A percentile compares a stretch with the other conserved stretches of the same genome.
Evolutionary conservation across 2,329 filamentous ascomycete genomes (phyloP).

Genomic region (Ceratocystis destructans): DNA sequence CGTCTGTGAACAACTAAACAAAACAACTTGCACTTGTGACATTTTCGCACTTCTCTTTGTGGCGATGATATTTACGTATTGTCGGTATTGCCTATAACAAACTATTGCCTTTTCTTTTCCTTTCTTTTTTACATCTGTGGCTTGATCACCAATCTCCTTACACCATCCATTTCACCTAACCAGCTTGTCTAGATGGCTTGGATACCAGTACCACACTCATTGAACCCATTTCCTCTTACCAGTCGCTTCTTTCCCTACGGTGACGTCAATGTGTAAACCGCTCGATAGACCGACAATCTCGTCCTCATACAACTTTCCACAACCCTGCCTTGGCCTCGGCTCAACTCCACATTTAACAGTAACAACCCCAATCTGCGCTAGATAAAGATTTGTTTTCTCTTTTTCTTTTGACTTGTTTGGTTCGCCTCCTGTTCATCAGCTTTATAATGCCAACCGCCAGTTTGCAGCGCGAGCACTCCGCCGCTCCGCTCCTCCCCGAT

Average conservation of each 20-base stretch:
- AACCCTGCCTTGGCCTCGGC: not conserved
- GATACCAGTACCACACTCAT: constrained; percentile 2
- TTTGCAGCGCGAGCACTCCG: constrained; percentile 10
- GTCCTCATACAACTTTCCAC: not conserved
- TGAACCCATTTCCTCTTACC: not conserved
- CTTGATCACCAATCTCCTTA: not conserved
- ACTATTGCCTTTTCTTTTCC: not conserved
- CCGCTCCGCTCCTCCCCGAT: constrained; percentile 14
- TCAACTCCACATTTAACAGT: not conserved
- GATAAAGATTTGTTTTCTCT: not conserved
- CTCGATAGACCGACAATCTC: constrained; percentile 2
- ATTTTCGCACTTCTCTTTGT: not conserved
- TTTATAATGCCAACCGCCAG: constrained; percentile 4
- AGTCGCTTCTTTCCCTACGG: not conserved
- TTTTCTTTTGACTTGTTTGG: not conserved
- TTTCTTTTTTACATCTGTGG: not conserved
- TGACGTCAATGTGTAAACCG: constrained; percentile 8
- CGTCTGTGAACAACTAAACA: not conserved
- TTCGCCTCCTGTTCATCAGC: too few species aligned
- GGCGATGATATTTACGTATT: not conserved
- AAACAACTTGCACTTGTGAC: not conserved
- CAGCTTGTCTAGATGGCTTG: constrained; percentile 5
- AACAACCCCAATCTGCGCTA: not conserved
- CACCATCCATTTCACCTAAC: not conserved
- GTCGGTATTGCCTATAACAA: not conserved